These are phyloP conservation scores for Cordyceps militaris DNA, from an alignment of 2,329 filamentous ascomycete species.

Conservation along the genomic window DNA sequence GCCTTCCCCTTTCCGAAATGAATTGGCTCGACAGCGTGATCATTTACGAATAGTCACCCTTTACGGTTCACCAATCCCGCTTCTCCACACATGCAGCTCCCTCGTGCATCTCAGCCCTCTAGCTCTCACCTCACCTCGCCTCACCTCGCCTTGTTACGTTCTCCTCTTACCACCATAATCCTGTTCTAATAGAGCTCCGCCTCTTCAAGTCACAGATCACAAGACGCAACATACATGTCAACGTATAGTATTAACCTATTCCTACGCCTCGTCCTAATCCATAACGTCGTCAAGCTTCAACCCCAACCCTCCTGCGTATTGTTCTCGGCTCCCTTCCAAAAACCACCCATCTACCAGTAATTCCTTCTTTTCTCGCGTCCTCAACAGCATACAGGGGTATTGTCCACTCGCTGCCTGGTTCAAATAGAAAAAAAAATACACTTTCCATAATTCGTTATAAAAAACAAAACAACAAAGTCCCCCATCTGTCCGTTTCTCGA, in stretches of 20 bases:
- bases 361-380: neutral
- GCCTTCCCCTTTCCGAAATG: too few relatives aligned
- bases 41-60: too few relatives aligned
- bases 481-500: neutral
- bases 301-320: neutral
- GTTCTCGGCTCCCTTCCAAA: neutral
- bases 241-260: neutral
- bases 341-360: neutral
- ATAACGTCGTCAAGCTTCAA: neutral
- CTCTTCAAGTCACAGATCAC: neutral
- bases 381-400: conserved; percentile 5
- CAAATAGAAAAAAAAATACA: neutral
- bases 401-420: conserved; percentile 2
- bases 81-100: neutral
- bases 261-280: neutral
- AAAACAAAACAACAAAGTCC: neutral
- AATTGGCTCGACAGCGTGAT: too few relatives aligned
- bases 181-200: too few relatives aligned
- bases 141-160: neutral
- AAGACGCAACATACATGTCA: neutral
- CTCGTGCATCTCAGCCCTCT: conserved; percentile 9
- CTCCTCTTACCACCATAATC: neutral
- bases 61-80: neutral
- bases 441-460: conserved; percentile 10
- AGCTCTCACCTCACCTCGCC: conserved; percentile 9